Evolutionary conservation across 169 alveolate genomes (phyloP), one percentile per base, ranked within the genome.

Genomic region (Plasmodium vinckei): DNA sequence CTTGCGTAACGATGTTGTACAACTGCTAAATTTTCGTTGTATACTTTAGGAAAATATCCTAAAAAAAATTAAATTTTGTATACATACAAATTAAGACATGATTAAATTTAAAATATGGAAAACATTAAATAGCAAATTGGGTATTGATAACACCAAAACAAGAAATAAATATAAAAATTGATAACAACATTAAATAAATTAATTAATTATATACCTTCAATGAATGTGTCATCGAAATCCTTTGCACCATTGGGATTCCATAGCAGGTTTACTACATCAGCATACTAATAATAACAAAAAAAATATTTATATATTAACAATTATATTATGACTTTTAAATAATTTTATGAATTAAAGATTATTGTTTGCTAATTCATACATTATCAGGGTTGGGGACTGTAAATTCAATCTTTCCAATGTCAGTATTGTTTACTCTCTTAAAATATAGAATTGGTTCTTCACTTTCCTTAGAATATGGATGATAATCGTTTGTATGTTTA

Each of bases 241-340:
- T 68, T 82, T 54, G 84, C 19, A 23, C 90, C 90, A 53, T 82
- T 82, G 51, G 53, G 65, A 10, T 82, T 72, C 90, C 84, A 67
- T 42, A 82, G 46, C 10, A 54, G 15, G n/a, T 33, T 54, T 67
- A 82, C 23, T 56, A 82, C 27, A 25, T 51, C 68, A 53, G 67
- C 84, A 57, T 53, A 51, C 90, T 82, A 59, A 42, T 13, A 64
- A 56, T 51, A 46, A 69, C 17, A 27, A 77, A 59, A 67, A 33
- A 53, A 39, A 4, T 17, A 51, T 17, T 10, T 23, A 23, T 71
- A n/a, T 42, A 42, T 23, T 71, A 25, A 10, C 23, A 21, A 21
- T 71, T 64, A 25, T 21, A 54, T n/a, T 46, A 6, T 27, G 21
- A 73, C 9, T 17, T 54, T 57, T 9, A 27, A 19, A 23, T 33